A percentile compares a stretch with the other conserved stretches of the same genome.
Conservation (phyloP, 345 rosid species). For the Pseudoturritis turrita region DNA sequence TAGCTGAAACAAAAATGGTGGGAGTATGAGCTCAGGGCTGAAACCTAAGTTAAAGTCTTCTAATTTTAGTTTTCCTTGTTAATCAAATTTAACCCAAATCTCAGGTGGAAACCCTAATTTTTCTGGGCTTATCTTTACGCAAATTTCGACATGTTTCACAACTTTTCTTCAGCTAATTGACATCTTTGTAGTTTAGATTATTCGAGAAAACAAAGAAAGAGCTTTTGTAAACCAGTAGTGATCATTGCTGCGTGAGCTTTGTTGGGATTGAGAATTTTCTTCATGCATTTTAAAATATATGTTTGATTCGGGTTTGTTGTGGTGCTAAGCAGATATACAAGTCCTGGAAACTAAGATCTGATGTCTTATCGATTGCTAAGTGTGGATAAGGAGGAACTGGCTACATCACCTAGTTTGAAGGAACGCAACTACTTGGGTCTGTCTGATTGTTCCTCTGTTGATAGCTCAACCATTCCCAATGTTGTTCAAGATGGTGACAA, state of each 20-base stretch:
- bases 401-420: conserved; percentile 46
- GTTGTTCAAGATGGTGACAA: conserved; percentile 36
- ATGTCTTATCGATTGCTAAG: conserved; percentile 52
- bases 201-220: no score
- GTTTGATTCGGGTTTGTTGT: not conserved
- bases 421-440: conserved; percentile 73
- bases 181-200: no score
- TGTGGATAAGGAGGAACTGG: conserved; percentile 56
- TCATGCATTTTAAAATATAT: conserved; percentile 1
- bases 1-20: no score
- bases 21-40: no score
- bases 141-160: no score
- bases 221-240: no score
- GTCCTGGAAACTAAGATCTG: conserved; percentile 27
- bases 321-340: conserved; percentile 19
- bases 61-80: not conserved
- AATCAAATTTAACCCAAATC: not conserved
- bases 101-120: not conserved
- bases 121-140: not conserved
- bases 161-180: not conserved
- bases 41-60: not conserved
- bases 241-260: not conserved
- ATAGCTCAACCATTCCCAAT: conserved; percentile 56
- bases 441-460: conserved; percentile 78
- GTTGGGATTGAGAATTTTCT: not conserved